Evolutionary conservation across 2,329 filamentous ascomycete genomes (phyloP).

Genomic region (Eutypa lata): DNA sequence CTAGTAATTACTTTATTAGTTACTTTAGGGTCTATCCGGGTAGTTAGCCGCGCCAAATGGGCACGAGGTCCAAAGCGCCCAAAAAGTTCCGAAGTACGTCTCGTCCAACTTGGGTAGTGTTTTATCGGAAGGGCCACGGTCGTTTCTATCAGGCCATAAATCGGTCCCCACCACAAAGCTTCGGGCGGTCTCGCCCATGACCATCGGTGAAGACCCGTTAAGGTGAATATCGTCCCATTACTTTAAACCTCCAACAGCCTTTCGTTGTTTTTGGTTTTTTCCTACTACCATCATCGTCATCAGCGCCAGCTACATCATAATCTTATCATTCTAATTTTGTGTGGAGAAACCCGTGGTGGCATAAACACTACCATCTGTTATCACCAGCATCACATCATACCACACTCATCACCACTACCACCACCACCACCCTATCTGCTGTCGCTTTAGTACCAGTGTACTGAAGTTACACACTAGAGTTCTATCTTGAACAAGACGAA

Average conservation of each 20-base stretch:
- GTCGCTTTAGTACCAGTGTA: background rate
- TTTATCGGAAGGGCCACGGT: background rate
- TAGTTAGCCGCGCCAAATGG: background rate
- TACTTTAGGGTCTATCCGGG: background rate
- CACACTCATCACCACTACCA: background rate
- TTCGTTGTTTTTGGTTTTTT: background rate
- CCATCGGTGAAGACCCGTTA: conserved; percentile 12
- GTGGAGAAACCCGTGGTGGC: background rate
- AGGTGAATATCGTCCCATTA: conserved; percentile 6
- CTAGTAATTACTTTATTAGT: too few species aligned
- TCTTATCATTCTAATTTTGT: background rate
- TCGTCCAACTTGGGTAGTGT: background rate
- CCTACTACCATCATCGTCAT: background rate
- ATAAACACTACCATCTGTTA: background rate
- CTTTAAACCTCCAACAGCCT: background rate
- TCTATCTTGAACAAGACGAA: too few species aligned
- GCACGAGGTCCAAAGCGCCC: background rate
- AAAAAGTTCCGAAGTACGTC: background rate
- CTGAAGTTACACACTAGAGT: background rate
- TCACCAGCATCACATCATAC: background rate
- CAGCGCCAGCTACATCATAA: background rate
- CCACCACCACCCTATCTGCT: background rate
- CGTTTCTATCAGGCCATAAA: background rate
- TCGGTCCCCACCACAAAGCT: conserved; percentile 3
- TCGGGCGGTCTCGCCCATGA: conserved; percentile 30